These are phyloP conservation scores for Durio zibethinus DNA, from an alignment of 345 rosid genomes.

Conservation along the genomic window DNA sequence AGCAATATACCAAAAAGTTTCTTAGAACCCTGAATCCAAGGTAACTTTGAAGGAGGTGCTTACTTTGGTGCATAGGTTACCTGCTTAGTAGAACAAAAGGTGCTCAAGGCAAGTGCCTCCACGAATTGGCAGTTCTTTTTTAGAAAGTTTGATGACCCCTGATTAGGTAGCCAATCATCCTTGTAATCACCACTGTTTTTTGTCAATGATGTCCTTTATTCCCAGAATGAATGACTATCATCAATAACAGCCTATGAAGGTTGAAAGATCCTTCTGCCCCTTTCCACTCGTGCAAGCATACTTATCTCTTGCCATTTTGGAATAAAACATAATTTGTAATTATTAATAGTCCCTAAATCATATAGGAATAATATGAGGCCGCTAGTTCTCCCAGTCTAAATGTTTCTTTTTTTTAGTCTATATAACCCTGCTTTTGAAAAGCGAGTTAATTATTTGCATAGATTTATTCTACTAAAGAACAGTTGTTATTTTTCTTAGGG, in stretches of 20 bases:
- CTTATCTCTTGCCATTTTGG: background rate
- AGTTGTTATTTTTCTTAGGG: background rate
- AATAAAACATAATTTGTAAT: background rate
- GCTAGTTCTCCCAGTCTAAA: background rate
- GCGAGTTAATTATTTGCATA: background rate
- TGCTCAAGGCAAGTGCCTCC: background rate
- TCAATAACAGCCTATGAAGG: background rate
- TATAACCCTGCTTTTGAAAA: background rate
- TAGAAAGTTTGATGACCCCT: background rate
- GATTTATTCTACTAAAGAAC: background rate
- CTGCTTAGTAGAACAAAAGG: background rate
- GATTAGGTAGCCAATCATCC: background rate
- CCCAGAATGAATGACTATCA: background rate
- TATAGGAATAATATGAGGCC: background rate
- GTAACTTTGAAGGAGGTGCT: background rate
- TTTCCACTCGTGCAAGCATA: background rate
- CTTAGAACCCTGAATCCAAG: background rate
- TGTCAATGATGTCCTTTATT: background rate
- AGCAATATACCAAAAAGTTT: background rate
- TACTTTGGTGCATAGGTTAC: background rate
- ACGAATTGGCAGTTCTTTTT: background rate
- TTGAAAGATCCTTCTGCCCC: background rate
- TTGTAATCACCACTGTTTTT: background rate
- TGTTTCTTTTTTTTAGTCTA: background rate
- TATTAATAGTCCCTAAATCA: background rate